Conservation (phyloP, 352 stramenopile genomes). For the Globisporangium spiculum region DNA sequence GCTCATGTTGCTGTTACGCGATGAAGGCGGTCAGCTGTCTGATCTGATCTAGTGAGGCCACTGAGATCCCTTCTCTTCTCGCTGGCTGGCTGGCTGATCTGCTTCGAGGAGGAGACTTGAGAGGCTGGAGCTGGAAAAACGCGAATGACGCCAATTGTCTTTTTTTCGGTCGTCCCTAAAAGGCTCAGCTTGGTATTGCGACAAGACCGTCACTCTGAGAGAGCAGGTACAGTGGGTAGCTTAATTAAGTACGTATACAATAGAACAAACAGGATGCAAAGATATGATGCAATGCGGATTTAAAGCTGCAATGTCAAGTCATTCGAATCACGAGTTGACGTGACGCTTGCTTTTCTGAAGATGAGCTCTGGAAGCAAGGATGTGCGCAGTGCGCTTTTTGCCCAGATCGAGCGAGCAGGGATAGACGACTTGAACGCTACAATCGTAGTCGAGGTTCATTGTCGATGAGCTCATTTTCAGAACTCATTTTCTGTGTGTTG, state of each 20-base stretch:
- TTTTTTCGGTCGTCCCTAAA: slow-evolving; percentile 5
- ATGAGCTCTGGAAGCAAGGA: too few species aligned
- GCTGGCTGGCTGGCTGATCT: background rate
- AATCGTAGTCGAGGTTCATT: too few species aligned
- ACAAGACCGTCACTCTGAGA: background rate
- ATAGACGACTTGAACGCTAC: too few species aligned
- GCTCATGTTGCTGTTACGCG: slow-evolving; percentile 1
- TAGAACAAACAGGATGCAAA: background rate
- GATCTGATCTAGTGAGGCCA: background rate
- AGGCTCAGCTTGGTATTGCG: background rate
- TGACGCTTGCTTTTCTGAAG: too few species aligned
- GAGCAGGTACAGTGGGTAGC: background rate
- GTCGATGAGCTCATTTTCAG: too few species aligned
- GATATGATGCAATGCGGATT: background rate
- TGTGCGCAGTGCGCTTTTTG: too few species aligned
- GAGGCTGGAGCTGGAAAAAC: slow-evolving; percentile 14
- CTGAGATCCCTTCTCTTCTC: background rate
- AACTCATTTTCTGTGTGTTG: too few species aligned
- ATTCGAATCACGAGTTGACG: too few species aligned
- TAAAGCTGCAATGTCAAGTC: background rate
- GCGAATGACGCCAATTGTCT: slow-evolving; percentile 13
- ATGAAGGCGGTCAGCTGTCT: background rate
- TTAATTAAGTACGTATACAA: background rate
- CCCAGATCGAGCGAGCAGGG: too few species aligned
- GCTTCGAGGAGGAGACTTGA: slow-evolving; percentile 4